Evolutionary conservation across 2,329 filamentous ascomycete species (phyloP).

Genomic region (Gnomoniopsis sp.): DNA sequence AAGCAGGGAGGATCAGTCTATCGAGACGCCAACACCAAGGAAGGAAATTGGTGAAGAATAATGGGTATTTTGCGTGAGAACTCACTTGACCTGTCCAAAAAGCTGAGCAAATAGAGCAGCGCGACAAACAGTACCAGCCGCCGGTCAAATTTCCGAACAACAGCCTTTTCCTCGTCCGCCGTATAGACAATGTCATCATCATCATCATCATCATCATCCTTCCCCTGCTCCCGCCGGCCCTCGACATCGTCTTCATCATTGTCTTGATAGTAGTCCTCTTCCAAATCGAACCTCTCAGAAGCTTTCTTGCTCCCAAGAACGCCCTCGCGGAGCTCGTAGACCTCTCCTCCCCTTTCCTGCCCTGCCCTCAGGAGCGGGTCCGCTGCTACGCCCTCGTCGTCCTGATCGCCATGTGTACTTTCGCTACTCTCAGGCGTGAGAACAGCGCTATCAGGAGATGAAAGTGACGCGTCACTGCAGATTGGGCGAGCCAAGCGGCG

Average conservation of each 20-base stretch:
- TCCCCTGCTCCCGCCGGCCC: not conserved
- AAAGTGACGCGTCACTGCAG: not conserved
- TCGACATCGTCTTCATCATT: not conserved
- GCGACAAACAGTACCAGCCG: conserved; percentile 78
- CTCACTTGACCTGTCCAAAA: conserved; percentile 79
- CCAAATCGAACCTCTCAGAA: not conserved
- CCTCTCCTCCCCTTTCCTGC: conserved; percentile 15
- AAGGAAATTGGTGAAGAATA: conserved; percentile 23
- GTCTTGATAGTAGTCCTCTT: not conserved
- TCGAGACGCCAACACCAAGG: not conserved
- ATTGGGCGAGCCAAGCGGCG: not conserved
- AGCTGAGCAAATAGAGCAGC: conserved; percentile 78
- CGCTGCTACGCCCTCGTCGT: not conserved
- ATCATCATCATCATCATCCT: conserved; percentile 17
- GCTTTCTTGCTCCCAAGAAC: conserved; percentile 4
- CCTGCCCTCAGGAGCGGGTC: conserved; percentile 5
- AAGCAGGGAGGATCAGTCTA: not conserved
- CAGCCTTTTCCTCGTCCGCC: conserved; percentile 66
- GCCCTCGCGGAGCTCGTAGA: conserved; percentile 21
- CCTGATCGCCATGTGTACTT: conserved; percentile 17
- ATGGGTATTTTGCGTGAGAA: not conserved
- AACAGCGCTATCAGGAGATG: conserved; percentile 13
- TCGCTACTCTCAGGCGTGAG: conserved; percentile 22
- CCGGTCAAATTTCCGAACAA: conserved; percentile 73
- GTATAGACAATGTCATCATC: conserved; percentile 40